Conservation (phyloP, 805 yeast genomes). For the Cyberlindnera japonica region DNA sequence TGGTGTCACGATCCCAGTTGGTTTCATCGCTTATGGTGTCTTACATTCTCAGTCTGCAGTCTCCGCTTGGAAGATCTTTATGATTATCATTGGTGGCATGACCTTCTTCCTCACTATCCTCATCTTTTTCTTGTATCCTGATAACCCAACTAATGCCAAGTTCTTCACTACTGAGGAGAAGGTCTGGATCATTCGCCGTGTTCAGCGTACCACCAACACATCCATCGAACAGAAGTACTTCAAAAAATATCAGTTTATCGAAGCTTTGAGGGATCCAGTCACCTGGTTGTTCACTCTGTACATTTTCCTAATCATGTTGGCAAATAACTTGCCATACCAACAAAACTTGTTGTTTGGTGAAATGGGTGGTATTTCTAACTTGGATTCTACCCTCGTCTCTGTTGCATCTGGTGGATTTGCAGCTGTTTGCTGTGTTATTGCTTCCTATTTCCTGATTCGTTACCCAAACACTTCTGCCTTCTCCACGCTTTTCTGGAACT, state of each 20-base stretch:
- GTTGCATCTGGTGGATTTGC: constrained; percentile 53
- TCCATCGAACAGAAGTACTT: constrained; percentile 42
- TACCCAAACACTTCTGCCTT: constrained; percentile 38
- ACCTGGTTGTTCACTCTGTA: constrained; percentile 32
- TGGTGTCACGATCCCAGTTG: constrained; percentile 50
- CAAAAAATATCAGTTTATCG: constrained; percentile 40
- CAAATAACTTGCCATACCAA: constrained; percentile 52
- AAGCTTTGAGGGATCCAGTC: constrained; percentile 42
- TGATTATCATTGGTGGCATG: constrained; percentile 53
- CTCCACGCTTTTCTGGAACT: constrained; percentile 34
- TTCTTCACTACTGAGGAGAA: constrained; percentile 48
- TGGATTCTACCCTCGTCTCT: constrained; percentile 48
- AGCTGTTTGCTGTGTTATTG: constrained; percentile 36
- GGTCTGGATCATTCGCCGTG: constrained; percentile 45
- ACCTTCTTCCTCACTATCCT: constrained; percentile 39
- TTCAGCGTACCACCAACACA: constrained; percentile 34
- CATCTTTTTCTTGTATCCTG: constrained; percentile 45
- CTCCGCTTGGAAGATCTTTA: constrained; percentile 50
- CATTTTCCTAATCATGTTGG: constrained; percentile 43
- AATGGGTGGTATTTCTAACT: constrained; percentile 41
- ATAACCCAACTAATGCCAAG: constrained; percentile 50
- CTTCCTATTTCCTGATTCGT: constrained; percentile 33
- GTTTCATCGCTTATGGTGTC: constrained; percentile 44
- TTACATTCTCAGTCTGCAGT: constrained; percentile 27
- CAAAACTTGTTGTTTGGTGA: constrained; percentile 45